Evolutionary conservation across 1,139 yeast species (phyloP), one percentile per base, ranked within the genome.

Genomic region (Williopsis jadinii): DNA sequence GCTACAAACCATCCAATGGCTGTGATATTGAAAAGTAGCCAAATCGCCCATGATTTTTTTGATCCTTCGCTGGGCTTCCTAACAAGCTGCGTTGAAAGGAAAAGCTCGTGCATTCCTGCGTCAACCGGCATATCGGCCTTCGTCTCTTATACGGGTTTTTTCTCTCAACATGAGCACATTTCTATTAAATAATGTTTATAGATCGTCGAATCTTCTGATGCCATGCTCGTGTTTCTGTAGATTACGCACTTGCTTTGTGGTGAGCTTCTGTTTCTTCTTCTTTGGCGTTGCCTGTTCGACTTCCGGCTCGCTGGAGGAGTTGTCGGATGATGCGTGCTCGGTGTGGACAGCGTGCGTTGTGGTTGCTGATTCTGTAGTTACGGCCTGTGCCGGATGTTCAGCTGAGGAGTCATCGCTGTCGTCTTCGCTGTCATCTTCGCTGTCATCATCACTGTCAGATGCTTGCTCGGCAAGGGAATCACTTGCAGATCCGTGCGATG

Each of bases 141-240:
- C 24, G 24, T 19, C 24, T 19, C 24, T 19, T 6, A 19, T 19
- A 4, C 24, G 4, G 6, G 4, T 19, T 19, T 19, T 6, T 6
- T 19, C 24, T 19, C 24, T 19, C 24, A 19, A 19, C 4, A 19
- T 4, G 24, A 19, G 24, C 6, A 5, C 24, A 5, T 19, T 19
- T 19, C 24, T 19, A 19, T 19, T 19, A 5, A 19, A 19, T 6
- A 10, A 11, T 27, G 26, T 9, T 28, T 26, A 28, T 12, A 36
- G 26, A 39, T 71, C 87, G n/a, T 80, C 87, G 51, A 82, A 82
- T 46, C 64, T 71, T 34, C 75, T 68, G 41, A 84, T 83, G 0
- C 92, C 90, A 48, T 80, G 84, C 45, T 77, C 80, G 40, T 73
- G 79, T 37, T 65, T 68, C 47, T 73, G 79, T 51, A 66, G 55